Conservation (phyloP, 2,329 filamentous ascomycete genomes). For the Plenodomus biglobosus region DNA sequence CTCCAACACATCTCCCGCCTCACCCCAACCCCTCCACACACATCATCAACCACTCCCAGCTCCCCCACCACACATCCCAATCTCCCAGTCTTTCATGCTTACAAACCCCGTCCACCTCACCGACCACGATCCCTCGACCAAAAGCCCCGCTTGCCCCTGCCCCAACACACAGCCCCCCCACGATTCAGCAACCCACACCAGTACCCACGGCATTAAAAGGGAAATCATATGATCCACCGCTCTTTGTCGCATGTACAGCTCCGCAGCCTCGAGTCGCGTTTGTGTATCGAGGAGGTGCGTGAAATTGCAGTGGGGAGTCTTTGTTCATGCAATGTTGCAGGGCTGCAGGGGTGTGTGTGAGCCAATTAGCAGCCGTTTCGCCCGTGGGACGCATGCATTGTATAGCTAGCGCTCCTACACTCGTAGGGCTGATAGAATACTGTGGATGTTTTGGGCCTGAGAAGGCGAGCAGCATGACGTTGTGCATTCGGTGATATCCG, state of each 20-base stretch:
- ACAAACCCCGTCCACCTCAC: neutral
- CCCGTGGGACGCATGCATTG: slow-evolving; percentile 6
- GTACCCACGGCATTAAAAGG: neutral
- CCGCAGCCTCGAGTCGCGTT: neutral
- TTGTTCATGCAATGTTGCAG: slow-evolving; percentile 7
- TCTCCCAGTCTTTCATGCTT: slow-evolving; percentile 5
- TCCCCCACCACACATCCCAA: neutral
- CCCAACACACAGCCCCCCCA: neutral
- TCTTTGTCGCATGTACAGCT: neutral
- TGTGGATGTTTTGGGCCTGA: slow-evolving; percentile 3
- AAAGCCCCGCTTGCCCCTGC: neutral
- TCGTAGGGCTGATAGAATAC: slow-evolving; percentile 12
- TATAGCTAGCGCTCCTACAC: neutral
- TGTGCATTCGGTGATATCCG: neutral
- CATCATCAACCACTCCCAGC: neutral
- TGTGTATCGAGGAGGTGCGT: no score
- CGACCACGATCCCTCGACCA: slow-evolving; percentile 1
- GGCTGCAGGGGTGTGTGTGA: slow-evolving; percentile 5
- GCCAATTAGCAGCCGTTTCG: slow-evolving; percentile 7
- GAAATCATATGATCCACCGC: neutral
- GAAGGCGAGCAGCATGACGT: slow-evolving; percentile 1
- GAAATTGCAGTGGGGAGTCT: neutral
- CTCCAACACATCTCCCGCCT: slow-evolving; percentile 4
- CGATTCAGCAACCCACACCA: neutral
- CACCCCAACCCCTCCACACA: neutral